Percentiles rank a stretch among this genome's conserved stretches.
These are phyloP conservation scores for Fraxinus dipetala DNA, from an alignment of 305 asterid species.

Conservation along the genomic window DNA sequence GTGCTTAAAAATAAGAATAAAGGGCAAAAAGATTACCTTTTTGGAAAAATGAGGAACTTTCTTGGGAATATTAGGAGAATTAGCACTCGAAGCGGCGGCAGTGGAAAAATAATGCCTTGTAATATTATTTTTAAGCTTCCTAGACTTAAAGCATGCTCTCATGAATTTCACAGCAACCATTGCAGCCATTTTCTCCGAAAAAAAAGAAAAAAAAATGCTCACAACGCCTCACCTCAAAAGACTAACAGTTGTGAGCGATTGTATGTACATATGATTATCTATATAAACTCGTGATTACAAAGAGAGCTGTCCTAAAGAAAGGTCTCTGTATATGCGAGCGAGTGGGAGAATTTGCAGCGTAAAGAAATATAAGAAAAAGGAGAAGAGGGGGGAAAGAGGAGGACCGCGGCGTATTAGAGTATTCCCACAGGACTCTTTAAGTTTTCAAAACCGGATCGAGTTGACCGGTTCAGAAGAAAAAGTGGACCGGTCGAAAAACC, in stretches of 20 bases:
- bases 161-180: slow-evolving; percentile 47
- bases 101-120: slow-evolving; percentile 41
- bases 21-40: slow-evolving; percentile 40
- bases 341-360: not conserved
- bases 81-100: slow-evolving; percentile 30
- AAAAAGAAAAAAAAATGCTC: not conserved
- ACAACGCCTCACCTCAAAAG: slow-evolving; percentile 13
- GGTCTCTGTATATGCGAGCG: not conserved
- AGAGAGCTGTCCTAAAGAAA: not conserved
- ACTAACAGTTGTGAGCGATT: not conserved
- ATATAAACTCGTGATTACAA: not conserved
- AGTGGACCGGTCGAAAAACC: not conserved
- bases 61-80: slow-evolving; percentile 38
- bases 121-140: slow-evolving; percentile 27
- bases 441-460: not conserved
- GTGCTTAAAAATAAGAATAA: not conserved
- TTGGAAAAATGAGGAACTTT: slow-evolving; percentile 67
- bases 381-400: not conserved
- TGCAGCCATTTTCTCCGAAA: slow-evolving; percentile 47
- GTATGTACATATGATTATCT: slow-evolving; percentile 9
- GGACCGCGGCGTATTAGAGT: not conserved
- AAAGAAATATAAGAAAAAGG: not conserved
- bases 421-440: not conserved
- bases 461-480: not conserved
- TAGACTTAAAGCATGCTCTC: slow-evolving; percentile 33